phyloP scores from a whole-genome alignment of 192 early-diverging fungal genomes.

The Dissophora globulifera region DNA sequence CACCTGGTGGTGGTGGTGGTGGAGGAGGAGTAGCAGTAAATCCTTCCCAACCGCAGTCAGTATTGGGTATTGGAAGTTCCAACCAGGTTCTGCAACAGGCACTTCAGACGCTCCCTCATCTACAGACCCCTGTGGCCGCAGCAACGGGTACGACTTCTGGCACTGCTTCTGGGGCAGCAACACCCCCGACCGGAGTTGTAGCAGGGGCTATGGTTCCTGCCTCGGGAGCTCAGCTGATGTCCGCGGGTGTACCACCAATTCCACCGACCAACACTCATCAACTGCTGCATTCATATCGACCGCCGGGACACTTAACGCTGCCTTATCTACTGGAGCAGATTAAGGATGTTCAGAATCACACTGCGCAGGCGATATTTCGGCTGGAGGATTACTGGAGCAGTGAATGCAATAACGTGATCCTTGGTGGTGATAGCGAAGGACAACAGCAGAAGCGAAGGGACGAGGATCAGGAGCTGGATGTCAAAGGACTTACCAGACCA shows the following conservation, averaged over 20 bases:
- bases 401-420: neutral
- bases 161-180: neutral
- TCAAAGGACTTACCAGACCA: conserved; percentile 20
- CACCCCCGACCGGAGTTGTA: neutral
- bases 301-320: conserved; percentile 45
- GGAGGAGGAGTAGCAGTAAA: too few relatives aligned
- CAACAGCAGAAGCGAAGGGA: neutral
- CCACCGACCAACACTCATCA: conserved; percentile 16
- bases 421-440: neutral
- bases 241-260: neutral
- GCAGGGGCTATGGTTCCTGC: neutral
- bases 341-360: conserved; percentile 46
- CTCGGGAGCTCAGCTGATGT: neutral
- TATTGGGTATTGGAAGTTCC: neutral
- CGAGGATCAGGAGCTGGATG: neutral
- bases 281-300: conserved; percentile 18
- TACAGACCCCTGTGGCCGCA: neutral
- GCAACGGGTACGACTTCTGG: neutral
- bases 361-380: conserved; percentile 14
- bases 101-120: neutral
- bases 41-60: too few relatives aligned
- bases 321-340: conserved; percentile 47
- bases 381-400: conserved; percentile 37
- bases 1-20: too few relatives aligned
- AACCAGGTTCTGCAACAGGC: conserved; percentile 1